These are phyloP conservation scores for Penicillium sp. DNA, from an alignment of 2,329 filamentous ascomycete species.

Conservation along the genomic window DNA sequence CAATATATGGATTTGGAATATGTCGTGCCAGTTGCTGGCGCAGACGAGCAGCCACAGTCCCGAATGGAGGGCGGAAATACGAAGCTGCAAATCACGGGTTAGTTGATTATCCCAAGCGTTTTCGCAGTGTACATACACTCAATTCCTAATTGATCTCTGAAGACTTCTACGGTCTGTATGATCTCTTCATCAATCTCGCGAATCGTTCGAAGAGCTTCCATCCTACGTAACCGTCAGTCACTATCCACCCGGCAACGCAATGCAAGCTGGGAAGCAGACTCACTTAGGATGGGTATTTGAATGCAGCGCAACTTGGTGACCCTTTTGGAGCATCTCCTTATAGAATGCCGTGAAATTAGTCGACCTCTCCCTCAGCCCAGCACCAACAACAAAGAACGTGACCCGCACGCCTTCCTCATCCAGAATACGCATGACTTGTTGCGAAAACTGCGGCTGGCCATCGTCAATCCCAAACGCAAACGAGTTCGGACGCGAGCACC, in stretches of 20 bases:
- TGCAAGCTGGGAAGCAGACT: slow-evolving; percentile 5
- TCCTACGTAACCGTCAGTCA: slow-evolving; percentile 25
- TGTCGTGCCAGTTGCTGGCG: slow-evolving; percentile 60
- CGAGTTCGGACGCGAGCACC: slow-evolving; percentile 67
- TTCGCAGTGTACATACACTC: slow-evolving; percentile 33
- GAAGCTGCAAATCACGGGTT: slow-evolving; percentile 33
- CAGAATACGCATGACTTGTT: slow-evolving; percentile 63
- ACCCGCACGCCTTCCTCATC: slow-evolving; percentile 63
- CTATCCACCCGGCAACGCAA: background rate
- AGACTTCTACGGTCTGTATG: slow-evolving; percentile 31
- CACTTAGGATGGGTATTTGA: slow-evolving; percentile 68
- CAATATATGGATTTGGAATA: slow-evolving; percentile 57
- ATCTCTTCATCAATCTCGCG: slow-evolving; percentile 42
- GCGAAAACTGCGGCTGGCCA: slow-evolving; percentile 60
- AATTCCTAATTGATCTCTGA: slow-evolving; percentile 34
- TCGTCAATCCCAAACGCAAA: slow-evolving; percentile 75
- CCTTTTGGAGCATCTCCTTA: slow-evolving; percentile 60
- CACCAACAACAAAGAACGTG: slow-evolving; percentile 71
- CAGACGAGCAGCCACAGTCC: slow-evolving; percentile 67
- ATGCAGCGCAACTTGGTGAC: slow-evolving; percentile 70
- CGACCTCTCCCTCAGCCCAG: slow-evolving; percentile 58
- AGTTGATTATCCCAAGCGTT: slow-evolving; percentile 42
- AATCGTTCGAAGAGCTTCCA: slow-evolving; percentile 36
- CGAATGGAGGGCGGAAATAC: slow-evolving; percentile 72
- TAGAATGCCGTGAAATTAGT: slow-evolving; percentile 67